phyloP scores from a whole-genome alignment of 306 rosid genomes.

The Notholithocarpus densiflorus region DNA sequence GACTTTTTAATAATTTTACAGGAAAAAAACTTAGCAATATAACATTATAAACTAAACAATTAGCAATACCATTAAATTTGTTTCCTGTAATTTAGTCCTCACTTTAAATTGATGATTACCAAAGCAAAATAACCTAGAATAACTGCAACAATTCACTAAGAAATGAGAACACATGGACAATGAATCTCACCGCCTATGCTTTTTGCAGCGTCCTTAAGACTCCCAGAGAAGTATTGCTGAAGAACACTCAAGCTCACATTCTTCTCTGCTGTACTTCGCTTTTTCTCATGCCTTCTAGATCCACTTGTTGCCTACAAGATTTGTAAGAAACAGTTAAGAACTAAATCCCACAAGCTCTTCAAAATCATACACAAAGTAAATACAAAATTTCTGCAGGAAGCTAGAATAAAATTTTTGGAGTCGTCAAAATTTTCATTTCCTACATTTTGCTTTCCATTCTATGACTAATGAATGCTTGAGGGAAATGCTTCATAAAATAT shows the following conservation, averaged over 20 bases:
- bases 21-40: neutral
- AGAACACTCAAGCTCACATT: constrained; percentile 82
- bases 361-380: constrained; percentile 9
- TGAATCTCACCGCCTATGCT: constrained; percentile 72
- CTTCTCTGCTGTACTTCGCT: constrained; percentile 59
- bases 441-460: neutral
- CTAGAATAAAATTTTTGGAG: neutral
- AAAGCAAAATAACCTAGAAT: constrained; percentile 21
- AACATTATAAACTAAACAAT: neutral
- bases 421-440: neutral
- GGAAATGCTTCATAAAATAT: neutral
- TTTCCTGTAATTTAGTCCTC: neutral
- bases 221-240: constrained; percentile 86
- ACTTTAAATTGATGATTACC: constrained; percentile 8
- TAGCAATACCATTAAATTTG: neutral
- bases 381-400: constrained; percentile 12
- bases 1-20: neutral
- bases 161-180: constrained; percentile 23
- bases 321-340: neutral
- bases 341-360: constrained; percentile 11
- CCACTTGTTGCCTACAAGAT: constrained; percentile 44
- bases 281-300: constrained; percentile 55
- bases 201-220: constrained; percentile 93
- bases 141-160: constrained; percentile 6
- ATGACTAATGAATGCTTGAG: neutral